Conservation (phyloP, 1,284 basidiomycete genomes). For the Pseudozyma pruni region DNA sequence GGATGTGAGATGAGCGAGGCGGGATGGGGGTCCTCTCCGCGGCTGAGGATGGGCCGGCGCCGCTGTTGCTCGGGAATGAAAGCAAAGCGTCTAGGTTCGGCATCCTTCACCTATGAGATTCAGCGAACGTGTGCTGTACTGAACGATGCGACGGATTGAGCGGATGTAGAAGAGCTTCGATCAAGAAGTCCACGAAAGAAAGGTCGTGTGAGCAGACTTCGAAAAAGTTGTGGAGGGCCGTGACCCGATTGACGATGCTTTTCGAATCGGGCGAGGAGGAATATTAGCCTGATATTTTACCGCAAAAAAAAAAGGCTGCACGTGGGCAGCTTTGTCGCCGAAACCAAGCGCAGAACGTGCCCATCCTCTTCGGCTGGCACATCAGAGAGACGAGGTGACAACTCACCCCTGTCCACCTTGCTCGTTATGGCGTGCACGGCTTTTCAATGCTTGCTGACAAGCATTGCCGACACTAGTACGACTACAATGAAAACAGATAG, state of each 20-base stretch:
- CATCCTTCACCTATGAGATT: constrained; percentile 10
- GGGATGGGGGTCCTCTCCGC: constrained; percentile 33
- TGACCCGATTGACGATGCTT: no score
- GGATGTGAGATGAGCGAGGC: constrained; percentile 42
- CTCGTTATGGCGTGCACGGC: no score
- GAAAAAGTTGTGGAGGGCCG: background rate
- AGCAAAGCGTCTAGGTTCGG: constrained; percentile 44
- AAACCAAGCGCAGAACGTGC: constrained; percentile 21
- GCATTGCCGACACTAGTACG: no score
- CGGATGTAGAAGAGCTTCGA: no score
- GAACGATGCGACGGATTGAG: no score
- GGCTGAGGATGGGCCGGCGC: constrained; percentile 15
- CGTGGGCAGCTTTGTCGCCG: constrained; percentile 12
- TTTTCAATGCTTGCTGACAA: no score
- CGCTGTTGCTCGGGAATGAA: constrained; percentile 23
- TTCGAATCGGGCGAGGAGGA: background rate
- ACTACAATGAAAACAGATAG: no score
- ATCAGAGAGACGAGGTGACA: no score
- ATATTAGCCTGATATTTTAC: no score
- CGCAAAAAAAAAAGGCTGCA: constrained; percentile 11
- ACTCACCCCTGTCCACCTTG: background rate
- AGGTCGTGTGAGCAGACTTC: no score
- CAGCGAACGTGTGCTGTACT: no score
- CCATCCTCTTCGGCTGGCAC: constrained; percentile 4
- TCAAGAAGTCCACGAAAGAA: no score